These are phyloP conservation scores for Trichoderma sp. DNA, from an alignment of 2,329 filamentous ascomycete genomes.

Conservation along the genomic window DNA sequence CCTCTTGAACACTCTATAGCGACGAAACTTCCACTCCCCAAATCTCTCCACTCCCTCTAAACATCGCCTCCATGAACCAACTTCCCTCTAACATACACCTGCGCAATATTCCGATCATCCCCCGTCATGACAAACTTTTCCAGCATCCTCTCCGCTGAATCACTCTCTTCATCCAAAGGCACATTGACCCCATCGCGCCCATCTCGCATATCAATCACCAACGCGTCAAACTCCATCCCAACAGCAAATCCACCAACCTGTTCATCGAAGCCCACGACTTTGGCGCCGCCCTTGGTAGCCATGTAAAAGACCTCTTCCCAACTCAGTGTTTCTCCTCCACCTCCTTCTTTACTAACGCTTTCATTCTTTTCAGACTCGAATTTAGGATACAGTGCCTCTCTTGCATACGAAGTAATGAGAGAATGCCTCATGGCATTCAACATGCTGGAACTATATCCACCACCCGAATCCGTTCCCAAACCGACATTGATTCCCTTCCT, in stretches of 20 bases:
- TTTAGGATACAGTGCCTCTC: slow-evolving; percentile 41
- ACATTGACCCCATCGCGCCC: slow-evolving; percentile 48
- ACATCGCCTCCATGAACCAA: slow-evolving; percentile 25
- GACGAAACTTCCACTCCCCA: neutral
- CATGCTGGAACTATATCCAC: slow-evolving; percentile 62
- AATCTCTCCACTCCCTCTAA: neutral
- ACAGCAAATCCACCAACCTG: slow-evolving; percentile 57
- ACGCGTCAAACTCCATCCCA: slow-evolving; percentile 64
- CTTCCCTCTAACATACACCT: slow-evolving; percentile 55
- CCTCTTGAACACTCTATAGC: neutral
- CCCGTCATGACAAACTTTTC: slow-evolving; percentile 68
- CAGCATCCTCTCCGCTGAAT: slow-evolving; percentile 49
- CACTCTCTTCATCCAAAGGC: slow-evolving; percentile 54
- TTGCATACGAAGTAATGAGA: slow-evolving; percentile 55
- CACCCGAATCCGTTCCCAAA: slow-evolving; percentile 64
- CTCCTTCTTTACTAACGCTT: neutral
- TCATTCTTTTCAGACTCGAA: neutral
- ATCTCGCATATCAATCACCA: slow-evolving; percentile 47
- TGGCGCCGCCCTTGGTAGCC: slow-evolving; percentile 62
- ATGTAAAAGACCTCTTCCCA: slow-evolving; percentile 59
- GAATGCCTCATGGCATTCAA: slow-evolving; percentile 60
- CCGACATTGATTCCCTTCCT: slow-evolving; percentile 63
- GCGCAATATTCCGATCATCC: slow-evolving; percentile 61
- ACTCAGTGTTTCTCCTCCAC: slow-evolving; percentile 32
- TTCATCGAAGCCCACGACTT: slow-evolving; percentile 55